A percentile compares a stretch with the other conserved stretches of the same genome.
These are phyloP conservation scores for Saturnispora ahearnii DNA, from an alignment of 805 yeast genomes.

Conservation along the genomic window DNA sequence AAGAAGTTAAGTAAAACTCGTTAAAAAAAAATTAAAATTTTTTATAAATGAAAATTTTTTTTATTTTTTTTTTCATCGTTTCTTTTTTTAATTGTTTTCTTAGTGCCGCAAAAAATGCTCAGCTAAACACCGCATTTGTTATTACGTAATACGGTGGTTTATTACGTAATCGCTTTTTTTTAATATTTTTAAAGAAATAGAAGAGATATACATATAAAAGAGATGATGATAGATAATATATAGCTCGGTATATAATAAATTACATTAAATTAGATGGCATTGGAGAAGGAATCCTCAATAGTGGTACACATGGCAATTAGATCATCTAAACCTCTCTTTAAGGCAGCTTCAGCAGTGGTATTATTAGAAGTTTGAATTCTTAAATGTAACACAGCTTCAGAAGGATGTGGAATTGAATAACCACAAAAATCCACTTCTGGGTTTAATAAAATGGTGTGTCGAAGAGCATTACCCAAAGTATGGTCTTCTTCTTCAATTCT, in stretches of 20 bases:
- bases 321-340: conserved; percentile 85
- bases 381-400: conserved; percentile 79
- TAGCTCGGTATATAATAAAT: too few relatives aligned
- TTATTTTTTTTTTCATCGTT: neutral
- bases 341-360: conserved; percentile 83
- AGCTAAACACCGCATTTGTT: neutral
- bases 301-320: conserved; percentile 73
- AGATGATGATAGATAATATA: too few relatives aligned
- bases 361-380: conserved; percentile 90
- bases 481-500: conserved; percentile 93
- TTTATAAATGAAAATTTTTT: neutral
- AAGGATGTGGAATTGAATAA: conserved; percentile 96
- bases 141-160: neutral
- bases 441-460: conserved; percentile 93
- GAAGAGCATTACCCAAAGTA: conserved; percentile 87
- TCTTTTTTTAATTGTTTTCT: neutral
- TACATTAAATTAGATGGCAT: neutral
- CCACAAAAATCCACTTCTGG: conserved; percentile 98
- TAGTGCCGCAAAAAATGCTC: neutral
- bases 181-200: too few relatives aligned
- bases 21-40: neutral
- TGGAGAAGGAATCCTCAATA: conserved; percentile 62
- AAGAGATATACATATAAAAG: too few relatives aligned
- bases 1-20: neutral
- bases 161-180: too few relatives aligned